These are phyloP conservation scores for Dioszegia crocea DNA, from an alignment of 768 basidiomycete species.

Conservation along the genomic window DNA sequence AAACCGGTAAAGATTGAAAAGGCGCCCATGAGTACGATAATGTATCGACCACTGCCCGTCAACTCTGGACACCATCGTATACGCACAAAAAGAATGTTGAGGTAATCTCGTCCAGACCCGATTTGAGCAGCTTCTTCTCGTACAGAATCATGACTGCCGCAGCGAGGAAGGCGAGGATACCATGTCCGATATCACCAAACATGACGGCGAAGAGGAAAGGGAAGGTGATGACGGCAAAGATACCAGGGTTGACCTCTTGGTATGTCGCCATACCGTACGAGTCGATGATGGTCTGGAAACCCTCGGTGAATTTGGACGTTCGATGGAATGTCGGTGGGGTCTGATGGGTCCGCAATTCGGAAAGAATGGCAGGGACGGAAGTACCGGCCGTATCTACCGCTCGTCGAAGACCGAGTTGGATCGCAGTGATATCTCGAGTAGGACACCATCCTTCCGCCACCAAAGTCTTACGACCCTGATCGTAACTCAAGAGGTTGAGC, in stretches of 20 bases:
- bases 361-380: slow-evolving; percentile 81
- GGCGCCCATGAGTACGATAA: slow-evolving; percentile 94
- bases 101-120: slow-evolving; percentile 74
- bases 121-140: slow-evolving; percentile 74
- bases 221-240: slow-evolving; percentile 79
- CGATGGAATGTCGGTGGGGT: slow-evolving; percentile 92
- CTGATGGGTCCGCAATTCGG: slow-evolving; percentile 81
- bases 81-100: slow-evolving; percentile 90
- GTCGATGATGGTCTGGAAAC: slow-evolving; percentile 97
- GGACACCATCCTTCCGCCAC: slow-evolving; percentile 98
- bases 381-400: slow-evolving; percentile 95
- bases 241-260: slow-evolving; percentile 93
- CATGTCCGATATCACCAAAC: slow-evolving; percentile 99
- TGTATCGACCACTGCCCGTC: slow-evolving; percentile 79
- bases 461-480: slow-evolving; percentile 85
- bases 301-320: slow-evolving; percentile 93
- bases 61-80: slow-evolving; percentile 7
- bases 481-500: slow-evolving; percentile 91
- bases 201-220: slow-evolving; percentile 99
- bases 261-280: slow-evolving; percentile 91
- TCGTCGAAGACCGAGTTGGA: slow-evolving; percentile 79
- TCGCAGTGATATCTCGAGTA: slow-evolving; percentile 77
- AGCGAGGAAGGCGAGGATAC: slow-evolving; percentile 69
- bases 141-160: slow-evolving; percentile 78
- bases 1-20: slow-evolving; percentile 96